Evolutionary conservation across 306 rosid species (phyloP), one percentile per base, ranked within the genome.

Genomic region (Ormosia emarginata): DNA sequence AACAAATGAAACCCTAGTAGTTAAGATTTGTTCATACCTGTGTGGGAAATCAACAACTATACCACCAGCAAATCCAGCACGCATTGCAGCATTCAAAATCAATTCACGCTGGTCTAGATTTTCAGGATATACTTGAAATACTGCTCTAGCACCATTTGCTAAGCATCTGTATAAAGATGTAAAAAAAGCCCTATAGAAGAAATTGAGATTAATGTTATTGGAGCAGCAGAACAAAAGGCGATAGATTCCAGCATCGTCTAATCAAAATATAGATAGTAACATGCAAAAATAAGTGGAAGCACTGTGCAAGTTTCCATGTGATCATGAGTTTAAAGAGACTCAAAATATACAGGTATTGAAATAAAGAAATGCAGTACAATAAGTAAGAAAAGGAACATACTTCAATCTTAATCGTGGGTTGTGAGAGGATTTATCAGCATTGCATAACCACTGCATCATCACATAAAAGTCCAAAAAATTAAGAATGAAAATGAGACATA

Each of bases 41-140:
- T 93, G 94, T 40, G 99, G 99, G 81, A 12, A 95, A 86, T 95
- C 99, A 47, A 95, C 96, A 10, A 95, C 97, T 24, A 93, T 81
- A 34, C 98, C 97, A 76, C 99, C 99, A 24, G 93, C 83, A 88
- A 95, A 95, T 83, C 99, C 99, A 81, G 97, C 96, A 24, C 83
- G 88, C 98, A 95, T 93, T 57, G 98, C 99, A 70, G 85, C 90
- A 71, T 77, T 86, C 84, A 95, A 77, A 79, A 92, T 95, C 88
- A 95, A 87, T 69, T 86, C 97, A 18, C 97, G 98, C 78, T 90
- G 96, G 52, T 82, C 65, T 37, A 88, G 6, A 75, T 91, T 92
- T 89, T 93, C 94, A 46, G 97, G 97, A 81, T 95, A 95, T 57
- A 90, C 34, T 86, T 95, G 99, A 78, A 95, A 88, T 50, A 88